These are phyloP conservation scores for Hypomyces perniciosus DNA, from an alignment of 2,329 filamentous ascomycete species.

Conservation along the genomic window DNA sequence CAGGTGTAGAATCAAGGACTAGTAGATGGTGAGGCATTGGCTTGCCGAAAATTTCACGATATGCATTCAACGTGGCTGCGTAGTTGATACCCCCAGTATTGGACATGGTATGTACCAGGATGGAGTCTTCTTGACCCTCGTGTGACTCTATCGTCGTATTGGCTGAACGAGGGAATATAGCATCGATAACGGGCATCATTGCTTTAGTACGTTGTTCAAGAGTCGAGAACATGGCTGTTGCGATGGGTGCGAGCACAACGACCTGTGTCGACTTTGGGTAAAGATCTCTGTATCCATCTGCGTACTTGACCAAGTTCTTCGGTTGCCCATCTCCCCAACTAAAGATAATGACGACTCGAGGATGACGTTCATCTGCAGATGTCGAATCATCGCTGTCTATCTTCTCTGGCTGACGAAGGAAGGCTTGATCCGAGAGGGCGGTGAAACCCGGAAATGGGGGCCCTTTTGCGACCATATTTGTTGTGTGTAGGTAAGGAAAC, in stretches of 20 bases:
- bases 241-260: constrained; percentile 44
- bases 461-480: constrained; percentile 9
- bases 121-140: constrained; percentile 15
- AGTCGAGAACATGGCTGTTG: constrained; percentile 38
- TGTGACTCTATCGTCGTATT: constrained; percentile 17
- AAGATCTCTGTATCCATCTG: constrained; percentile 43
- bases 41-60: constrained; percentile 30
- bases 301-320: constrained; percentile 51
- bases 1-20: constrained; percentile 49
- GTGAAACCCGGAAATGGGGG: constrained; percentile 39
- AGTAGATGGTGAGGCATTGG: constrained; percentile 43
- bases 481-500: too few species aligned
- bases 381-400: constrained; percentile 12
- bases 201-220: constrained; percentile 37
- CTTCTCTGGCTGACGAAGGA: constrained; percentile 32
- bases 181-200: constrained; percentile 41
- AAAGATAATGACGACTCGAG: constrained; percentile 46
- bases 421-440: constrained; percentile 41
- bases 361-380: constrained; percentile 24
- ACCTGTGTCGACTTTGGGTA: constrained; percentile 47
- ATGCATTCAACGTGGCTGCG: constrained; percentile 43
- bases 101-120: constrained; percentile 51
- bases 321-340: constrained; percentile 53
- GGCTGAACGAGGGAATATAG: constrained; percentile 23
- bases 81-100: constrained; percentile 53